phyloP scores from a whole-genome alignment of 108 stramenopile species.

The Cyclotella choctawhatcheeana region DNA sequence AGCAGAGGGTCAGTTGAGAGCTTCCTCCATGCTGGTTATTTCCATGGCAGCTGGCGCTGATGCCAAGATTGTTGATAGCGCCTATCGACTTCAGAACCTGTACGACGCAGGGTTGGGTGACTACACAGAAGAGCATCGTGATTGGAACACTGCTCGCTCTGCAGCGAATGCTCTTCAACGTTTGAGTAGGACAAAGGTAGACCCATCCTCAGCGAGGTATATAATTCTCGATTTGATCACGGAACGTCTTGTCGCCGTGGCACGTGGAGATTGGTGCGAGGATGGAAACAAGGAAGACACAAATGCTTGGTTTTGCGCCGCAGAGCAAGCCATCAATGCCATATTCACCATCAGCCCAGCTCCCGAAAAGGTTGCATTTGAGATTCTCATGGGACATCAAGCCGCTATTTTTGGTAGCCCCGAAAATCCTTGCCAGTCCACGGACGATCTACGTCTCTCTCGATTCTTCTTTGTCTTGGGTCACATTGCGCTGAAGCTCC shows the following conservation, averaged over 20 bases:
- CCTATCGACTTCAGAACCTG: slow-evolving; percentile 78
- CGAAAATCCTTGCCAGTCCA: slow-evolving; percentile 21
- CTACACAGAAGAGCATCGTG: slow-evolving; percentile 71
- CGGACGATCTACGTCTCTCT: slow-evolving; percentile 79
- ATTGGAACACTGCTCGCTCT: slow-evolving; percentile 82
- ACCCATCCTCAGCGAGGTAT: slow-evolving; percentile 73
- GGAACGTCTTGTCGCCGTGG: slow-evolving; percentile 75
- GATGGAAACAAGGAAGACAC: slow-evolving; percentile 73
- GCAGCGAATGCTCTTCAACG: slow-evolving; percentile 84
- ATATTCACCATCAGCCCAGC: slow-evolving; percentile 78
- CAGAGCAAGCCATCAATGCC: slow-evolving; percentile 86
- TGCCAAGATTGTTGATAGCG: slow-evolving; percentile 85
- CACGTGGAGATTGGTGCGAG: slow-evolving; percentile 87
- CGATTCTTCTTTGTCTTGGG: slow-evolving; percentile 96
- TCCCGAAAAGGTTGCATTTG: slow-evolving; percentile 72
- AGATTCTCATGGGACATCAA: slow-evolving; percentile 83
- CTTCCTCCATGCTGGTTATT: slow-evolving; percentile 84
- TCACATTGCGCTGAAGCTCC: slow-evolving; percentile 91
- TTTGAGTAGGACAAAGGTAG: slow-evolving; percentile 65
- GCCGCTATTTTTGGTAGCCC: slow-evolving; percentile 39
- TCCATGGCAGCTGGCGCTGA: slow-evolving; percentile 92
- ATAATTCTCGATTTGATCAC: slow-evolving; percentile 80
- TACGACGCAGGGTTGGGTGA: slow-evolving; percentile 84
- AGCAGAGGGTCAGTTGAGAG: slow-evolving; percentile 58
- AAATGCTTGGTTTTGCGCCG: slow-evolving; percentile 87